phyloP scores from a whole-genome alignment of 352 stramenopile species.

The Pythium brassicae region DNA sequence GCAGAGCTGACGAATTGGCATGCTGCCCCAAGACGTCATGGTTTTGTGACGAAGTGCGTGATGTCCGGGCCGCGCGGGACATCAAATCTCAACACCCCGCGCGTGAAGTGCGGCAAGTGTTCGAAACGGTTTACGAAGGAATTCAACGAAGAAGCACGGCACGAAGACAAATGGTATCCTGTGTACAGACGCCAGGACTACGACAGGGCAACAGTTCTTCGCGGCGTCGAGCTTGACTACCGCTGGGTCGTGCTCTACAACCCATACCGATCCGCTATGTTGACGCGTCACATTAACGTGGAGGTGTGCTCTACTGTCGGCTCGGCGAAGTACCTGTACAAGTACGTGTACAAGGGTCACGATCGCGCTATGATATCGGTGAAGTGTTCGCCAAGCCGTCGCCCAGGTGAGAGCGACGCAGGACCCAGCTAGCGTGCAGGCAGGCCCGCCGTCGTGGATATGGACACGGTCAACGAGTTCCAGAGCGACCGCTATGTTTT shows the following conservation, averaged over 20 bases:
- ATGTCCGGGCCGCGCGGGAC: too few species aligned
- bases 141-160: conserved; percentile 6
- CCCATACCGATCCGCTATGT: conserved; percentile 40
- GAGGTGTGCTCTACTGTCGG: conserved; percentile 34
- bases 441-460: too few species aligned
- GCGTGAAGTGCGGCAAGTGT: conserved; percentile 18
- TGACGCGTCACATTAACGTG: conserved; percentile 53
- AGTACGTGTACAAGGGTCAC: conserved; percentile 54
- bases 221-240: too few species aligned
- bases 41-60: too few species aligned
- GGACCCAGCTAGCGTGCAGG: too few species aligned
- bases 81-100: neutral
- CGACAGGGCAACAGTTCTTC: too few species aligned
- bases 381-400: neutral
- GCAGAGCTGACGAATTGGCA: conserved; percentile 4
- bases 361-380: conserved; percentile 24
- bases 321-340: conserved; percentile 52
- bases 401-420: too few species aligned
- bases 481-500: too few species aligned
- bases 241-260: conserved; percentile 39
- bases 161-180: neutral
- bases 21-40: too few species aligned
- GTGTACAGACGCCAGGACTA: too few species aligned
- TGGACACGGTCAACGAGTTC: too few species aligned
- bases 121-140: conserved; percentile 22